Conservation (phyloP, 192 early-diverging fungal genomes). For the Gryganskiella cystojenkinii region DNA sequence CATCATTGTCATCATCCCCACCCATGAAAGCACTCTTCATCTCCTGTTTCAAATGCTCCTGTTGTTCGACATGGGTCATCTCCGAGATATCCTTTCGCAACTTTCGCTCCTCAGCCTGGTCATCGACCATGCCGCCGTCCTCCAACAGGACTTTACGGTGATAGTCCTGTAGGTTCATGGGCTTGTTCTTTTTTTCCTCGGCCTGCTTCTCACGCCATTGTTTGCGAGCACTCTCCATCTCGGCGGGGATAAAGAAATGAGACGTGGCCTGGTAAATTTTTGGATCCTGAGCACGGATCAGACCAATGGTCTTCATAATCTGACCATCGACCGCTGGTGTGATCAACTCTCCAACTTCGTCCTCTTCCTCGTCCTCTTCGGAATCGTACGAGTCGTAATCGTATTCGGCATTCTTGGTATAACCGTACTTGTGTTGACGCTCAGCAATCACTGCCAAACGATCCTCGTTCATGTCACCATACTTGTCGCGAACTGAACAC, state of each 20-base stretch:
- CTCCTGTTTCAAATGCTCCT: slow-evolving; percentile 78
- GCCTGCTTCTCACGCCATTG: slow-evolving; percentile 76
- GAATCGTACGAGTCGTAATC: slow-evolving; percentile 67
- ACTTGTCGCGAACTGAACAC: slow-evolving; percentile 69
- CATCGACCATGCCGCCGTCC: slow-evolving; percentile 61
- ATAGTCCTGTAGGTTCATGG: slow-evolving; percentile 86
- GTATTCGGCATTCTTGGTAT: slow-evolving; percentile 54
- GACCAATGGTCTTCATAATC: slow-evolving; percentile 91
- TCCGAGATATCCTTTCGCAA: slow-evolving; percentile 42
- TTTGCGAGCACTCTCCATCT: slow-evolving; percentile 67
- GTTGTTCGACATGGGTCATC: slow-evolving; percentile 86
- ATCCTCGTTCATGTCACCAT: slow-evolving; percentile 59
- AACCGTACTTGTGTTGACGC: slow-evolving; percentile 56
- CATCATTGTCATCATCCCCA: slow-evolving; percentile 53
- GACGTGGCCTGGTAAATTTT: slow-evolving; percentile 83
- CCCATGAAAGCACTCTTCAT: slow-evolving; percentile 66
- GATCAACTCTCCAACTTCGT: slow-evolving; percentile 81
- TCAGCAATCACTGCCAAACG: slow-evolving; percentile 37
- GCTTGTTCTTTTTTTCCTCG: slow-evolving; percentile 66
- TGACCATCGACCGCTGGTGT: slow-evolving; percentile 93
- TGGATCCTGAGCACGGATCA: slow-evolving; percentile 80
- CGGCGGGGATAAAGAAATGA: slow-evolving; percentile 81
- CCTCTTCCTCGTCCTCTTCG: slow-evolving; percentile 79
- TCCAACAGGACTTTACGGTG: slow-evolving; percentile 83
- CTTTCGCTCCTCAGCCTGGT: slow-evolving; percentile 60